Base-by-base conservation (phyloP, 805 yeast species). In the Brettanomyces sp. region DNA sequence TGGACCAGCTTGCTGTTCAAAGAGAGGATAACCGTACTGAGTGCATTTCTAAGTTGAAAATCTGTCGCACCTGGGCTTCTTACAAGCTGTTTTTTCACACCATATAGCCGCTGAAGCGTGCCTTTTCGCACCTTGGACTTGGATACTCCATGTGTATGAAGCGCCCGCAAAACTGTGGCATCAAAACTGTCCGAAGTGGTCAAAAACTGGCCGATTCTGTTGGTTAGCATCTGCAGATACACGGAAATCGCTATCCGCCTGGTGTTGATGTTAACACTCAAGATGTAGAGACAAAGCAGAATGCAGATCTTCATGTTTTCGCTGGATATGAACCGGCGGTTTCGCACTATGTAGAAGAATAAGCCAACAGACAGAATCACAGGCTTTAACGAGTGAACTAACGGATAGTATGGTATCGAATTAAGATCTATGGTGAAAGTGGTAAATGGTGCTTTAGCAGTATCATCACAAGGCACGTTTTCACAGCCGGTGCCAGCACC, bases 321-420 rank as follows among this genome's bases (percentile, higher is more conserved):
- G 3, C 8, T 3, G 24, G 30, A 25, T 5, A 50, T 36, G 4
- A 41, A 7, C 9, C 32, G 8, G 3, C 33, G 8, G 41, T 46
- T 44, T 37, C 42, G 43, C 33, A 47, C 49, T 4, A 53, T 50
- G 43, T 50, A 57, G 13, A 43, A 35, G 5, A 57, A 42, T 13
- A 60, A 30, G 8, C 50, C 46, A n/a, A 47, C 41, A 3, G 54
- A 50, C 24, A 58, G 30, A 3, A 56, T 45, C 9, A 55, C 38
- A 3, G 53, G 51, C 9, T 40, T 48, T 18, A 44, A 37, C 1
- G 62, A 55, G 47, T 58, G 60, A 7, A 52, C 49, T 24, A 56
- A 44, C 9, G 33, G 35, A 33, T 52, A 53, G n/a, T 54, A 48
- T 3, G 60, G 53, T 3, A 56, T 34, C 3, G 44, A 39, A 23